Evolutionary conservation across 2,329 filamentous ascomycete species (phyloP).

Genomic region (Colletotrichum orbiculare): DNA sequence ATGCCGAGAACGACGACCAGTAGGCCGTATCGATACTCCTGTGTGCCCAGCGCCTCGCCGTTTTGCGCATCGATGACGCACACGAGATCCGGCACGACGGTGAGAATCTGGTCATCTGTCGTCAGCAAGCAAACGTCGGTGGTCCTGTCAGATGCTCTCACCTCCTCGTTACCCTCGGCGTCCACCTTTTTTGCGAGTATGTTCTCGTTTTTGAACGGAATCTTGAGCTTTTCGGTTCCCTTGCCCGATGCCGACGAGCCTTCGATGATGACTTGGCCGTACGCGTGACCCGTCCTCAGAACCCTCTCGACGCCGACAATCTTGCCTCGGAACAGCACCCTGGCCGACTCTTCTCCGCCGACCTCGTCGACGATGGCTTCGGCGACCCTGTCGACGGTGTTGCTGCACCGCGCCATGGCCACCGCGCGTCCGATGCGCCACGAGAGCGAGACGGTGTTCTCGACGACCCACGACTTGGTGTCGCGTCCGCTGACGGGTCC

Average conservation of each 20-base stretch:
- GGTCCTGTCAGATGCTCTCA: neutral
- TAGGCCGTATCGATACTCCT: constrained; percentile 66
- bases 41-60: constrained; percentile 66
- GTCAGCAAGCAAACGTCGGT: neutral
- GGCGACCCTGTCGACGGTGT: too few relatives aligned
- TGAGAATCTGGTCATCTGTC: constrained; percentile 53
- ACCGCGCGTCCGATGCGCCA: too few relatives aligned
- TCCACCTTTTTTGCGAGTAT: constrained; percentile 64
- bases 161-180: constrained; percentile 45
- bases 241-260: constrained; percentile 40
- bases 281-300: constrained; percentile 67
- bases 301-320: constrained; percentile 43
- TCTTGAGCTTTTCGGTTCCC: constrained; percentile 61
- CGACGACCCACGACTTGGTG: too few relatives aligned
- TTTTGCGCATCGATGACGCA: constrained; percentile 66
- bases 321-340: too few relatives aligned
- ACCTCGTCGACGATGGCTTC: too few relatives aligned
- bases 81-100: constrained; percentile 67
- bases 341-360: too few relatives aligned
- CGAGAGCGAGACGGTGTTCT: too few relatives aligned
- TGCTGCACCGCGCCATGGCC: too few relatives aligned
- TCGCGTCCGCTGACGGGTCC: too few relatives aligned
- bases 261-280: constrained; percentile 69
- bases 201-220: constrained; percentile 82
- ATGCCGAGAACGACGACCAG: constrained; percentile 62